Conservation (phyloP, 2,329 filamentous ascomycete genomes). For the Fusarium lateritium region DNA sequence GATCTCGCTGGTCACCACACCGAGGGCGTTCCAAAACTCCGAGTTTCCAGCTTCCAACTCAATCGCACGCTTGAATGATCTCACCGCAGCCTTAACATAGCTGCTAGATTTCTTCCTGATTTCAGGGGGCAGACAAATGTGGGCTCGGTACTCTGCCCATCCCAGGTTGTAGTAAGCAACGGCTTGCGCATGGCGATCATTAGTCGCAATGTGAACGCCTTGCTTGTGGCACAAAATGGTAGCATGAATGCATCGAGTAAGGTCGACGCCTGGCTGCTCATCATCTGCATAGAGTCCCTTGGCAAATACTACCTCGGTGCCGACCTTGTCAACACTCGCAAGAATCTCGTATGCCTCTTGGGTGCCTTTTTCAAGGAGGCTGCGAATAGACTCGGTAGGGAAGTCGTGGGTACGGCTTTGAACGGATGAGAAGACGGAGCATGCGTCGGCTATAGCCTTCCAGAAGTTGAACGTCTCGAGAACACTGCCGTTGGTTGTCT, state of each 20-base stretch:
- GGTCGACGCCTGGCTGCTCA: conserved; percentile 63
- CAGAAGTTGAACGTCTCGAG: conserved; percentile 91
- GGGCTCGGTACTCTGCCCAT: conserved; percentile 90
- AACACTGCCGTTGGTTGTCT: conserved; percentile 71
- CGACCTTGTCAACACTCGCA: conserved; percentile 77
- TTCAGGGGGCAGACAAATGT: conserved; percentile 72
- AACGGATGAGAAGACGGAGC: conserved; percentile 84
- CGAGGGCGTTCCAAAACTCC: conserved; percentile 97
- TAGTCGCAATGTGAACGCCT: conserved; percentile 79
- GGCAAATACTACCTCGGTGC: conserved; percentile 61
- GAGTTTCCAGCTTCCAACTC: conserved; percentile 94
- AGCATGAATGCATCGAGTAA: conserved; percentile 75
- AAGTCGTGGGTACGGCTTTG: conserved; percentile 77
- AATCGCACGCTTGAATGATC: conserved; percentile 95
- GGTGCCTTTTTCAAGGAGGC: conserved; percentile 70
- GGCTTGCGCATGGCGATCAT: conserved; percentile 88
- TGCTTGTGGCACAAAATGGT: conserved; percentile 90
- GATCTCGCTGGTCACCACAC: conserved; percentile 88
- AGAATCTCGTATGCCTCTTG: conserved; percentile 73
- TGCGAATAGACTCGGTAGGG: conserved; percentile 69
- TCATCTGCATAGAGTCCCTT: conserved; percentile 62
- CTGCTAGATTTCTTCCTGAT: conserved; percentile 72
- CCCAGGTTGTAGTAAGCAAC: conserved; percentile 98
- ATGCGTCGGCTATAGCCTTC: conserved; percentile 93
- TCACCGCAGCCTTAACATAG: conserved; percentile 85